These are phyloP conservation scores for Neospermospora avenae DNA, from an alignment of 2,329 filamentous ascomycete genomes.

Conservation along the genomic window DNA sequence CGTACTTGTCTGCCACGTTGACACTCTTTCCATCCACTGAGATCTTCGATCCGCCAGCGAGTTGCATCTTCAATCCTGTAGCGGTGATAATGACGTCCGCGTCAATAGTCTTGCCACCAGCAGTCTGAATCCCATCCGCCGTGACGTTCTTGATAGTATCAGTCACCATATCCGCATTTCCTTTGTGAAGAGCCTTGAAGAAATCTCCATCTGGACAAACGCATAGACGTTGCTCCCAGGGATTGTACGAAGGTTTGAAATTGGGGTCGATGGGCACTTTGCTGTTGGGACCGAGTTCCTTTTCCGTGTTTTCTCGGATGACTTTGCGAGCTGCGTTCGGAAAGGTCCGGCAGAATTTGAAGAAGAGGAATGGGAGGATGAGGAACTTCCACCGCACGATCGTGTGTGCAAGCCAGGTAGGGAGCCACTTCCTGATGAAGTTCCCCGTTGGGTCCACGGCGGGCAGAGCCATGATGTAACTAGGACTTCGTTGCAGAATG, in stretches of 20 bases:
- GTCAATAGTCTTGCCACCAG: slow-evolving; percentile 39
- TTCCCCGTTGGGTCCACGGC: slow-evolving; percentile 31
- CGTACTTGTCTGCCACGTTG: slow-evolving; percentile 47
- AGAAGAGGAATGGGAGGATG: slow-evolving; percentile 45
- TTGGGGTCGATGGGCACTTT: slow-evolving; percentile 55
- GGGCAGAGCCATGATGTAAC: slow-evolving; percentile 56
- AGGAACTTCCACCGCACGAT: slow-evolving; percentile 50
- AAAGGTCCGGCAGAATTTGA: slow-evolving; percentile 49
- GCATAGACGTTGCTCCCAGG: slow-evolving; percentile 75
- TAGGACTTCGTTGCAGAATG: slow-evolving; percentile 77
- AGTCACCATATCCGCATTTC: slow-evolving; percentile 48
- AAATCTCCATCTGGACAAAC: slow-evolving; percentile 58
- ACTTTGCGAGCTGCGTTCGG: slow-evolving; percentile 47
- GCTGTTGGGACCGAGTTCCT: slow-evolving; percentile 46
- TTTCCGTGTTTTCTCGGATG: slow-evolving; percentile 44
- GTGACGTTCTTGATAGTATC: slow-evolving; percentile 51
- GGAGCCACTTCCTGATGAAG: slow-evolving; percentile 37
- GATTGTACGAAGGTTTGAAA: slow-evolving; percentile 62
- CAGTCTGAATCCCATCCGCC: slow-evolving; percentile 41
- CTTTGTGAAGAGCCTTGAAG: slow-evolving; percentile 45
- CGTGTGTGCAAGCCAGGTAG: slow-evolving; percentile 43
- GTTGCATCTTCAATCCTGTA: slow-evolving; percentile 59
- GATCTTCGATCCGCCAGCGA: slow-evolving; percentile 52
- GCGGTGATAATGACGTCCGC: slow-evolving; percentile 69
- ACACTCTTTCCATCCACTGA: slow-evolving; percentile 52